These are phyloP conservation scores for Aphanomyces euteiches DNA, from an alignment of 352 stramenopile species.

Conservation along the genomic window DNA sequence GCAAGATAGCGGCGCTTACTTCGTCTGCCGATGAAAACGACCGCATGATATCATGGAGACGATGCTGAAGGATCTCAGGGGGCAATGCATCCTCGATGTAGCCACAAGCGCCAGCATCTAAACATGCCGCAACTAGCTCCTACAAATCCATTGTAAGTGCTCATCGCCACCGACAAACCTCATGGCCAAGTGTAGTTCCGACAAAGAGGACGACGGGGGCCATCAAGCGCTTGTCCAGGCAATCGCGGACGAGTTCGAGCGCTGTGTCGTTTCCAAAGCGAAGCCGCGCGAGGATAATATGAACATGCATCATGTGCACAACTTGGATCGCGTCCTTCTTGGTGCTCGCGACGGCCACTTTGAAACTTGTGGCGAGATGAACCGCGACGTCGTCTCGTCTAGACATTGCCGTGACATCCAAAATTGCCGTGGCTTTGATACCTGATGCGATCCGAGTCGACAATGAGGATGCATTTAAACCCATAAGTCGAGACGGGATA, in stretches of 20 bases:
- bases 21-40: slow-evolving; percentile 10
- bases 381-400: slow-evolving; percentile 19
- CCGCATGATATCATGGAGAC: slow-evolving; percentile 11
- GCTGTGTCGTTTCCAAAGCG: slow-evolving; percentile 15
- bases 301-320: slow-evolving; percentile 21
- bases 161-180: not conserved
- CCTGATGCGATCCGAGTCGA: slow-evolving; percentile 18
- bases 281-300: slow-evolving; percentile 9
- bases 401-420: not conserved
- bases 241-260: not conserved
- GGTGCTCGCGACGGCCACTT: slow-evolving; percentile 17
- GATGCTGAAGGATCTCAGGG: slow-evolving; percentile 2
- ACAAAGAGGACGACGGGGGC: slow-evolving; percentile 8
- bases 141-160: slow-evolving; percentile 1
- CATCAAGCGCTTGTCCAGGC: not conserved
- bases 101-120: slow-evolving; percentile 19
- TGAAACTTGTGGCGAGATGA: not conserved
- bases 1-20: not conserved
- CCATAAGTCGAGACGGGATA: not conserved
- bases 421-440: not conserved
- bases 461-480: slow-evolving; percentile 19
- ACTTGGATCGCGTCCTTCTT: slow-evolving; percentile 19
- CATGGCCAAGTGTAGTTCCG: not conserved
- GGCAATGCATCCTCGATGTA: slow-evolving; percentile 19
- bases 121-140: slow-evolving; percentile 1